Conservation (phyloP, 2,329 filamentous ascomycete species). For the Fusarium foetens region DNA sequence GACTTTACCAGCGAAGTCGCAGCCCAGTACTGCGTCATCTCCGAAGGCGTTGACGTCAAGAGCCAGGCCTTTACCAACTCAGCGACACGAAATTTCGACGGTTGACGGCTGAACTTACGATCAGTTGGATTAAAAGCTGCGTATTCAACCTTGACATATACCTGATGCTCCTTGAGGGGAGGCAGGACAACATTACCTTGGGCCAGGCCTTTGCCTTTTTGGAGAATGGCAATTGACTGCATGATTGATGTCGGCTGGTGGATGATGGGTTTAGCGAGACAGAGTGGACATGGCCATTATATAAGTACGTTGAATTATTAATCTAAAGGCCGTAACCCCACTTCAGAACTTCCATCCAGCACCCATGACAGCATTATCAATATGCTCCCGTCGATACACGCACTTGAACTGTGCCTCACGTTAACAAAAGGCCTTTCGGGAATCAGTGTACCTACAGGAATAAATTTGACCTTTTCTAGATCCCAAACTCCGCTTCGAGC, state of each 20-base stretch:
- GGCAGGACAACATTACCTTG: neutral
- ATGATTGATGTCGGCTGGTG: neutral
- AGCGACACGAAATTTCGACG: no score
- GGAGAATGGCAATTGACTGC: constrained; percentile 15
- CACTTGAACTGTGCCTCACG: neutral
- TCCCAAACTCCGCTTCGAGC: neutral
- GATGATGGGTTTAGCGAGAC: neutral
- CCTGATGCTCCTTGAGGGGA: constrained; percentile 31
- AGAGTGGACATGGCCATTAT: neutral
- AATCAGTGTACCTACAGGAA: neutral
- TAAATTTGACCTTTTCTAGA: neutral
- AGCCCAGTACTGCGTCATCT: constrained; percentile 49
- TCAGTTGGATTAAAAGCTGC: constrained; percentile 45
- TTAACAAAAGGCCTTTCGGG: accelerated
- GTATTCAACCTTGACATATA: constrained; percentile 36
- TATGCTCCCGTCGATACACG: neutral
- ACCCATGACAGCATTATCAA: neutral
- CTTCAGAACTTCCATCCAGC: neutral
- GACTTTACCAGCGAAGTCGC: constrained; percentile 51
- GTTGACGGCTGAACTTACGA: neutral
- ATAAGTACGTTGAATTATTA: neutral
- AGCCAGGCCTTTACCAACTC: constrained; percentile 34
- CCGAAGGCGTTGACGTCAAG: constrained; percentile 53
- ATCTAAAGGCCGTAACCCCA: accelerated
- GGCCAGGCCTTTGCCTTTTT: constrained; percentile 1